Evolutionary conservation across 2,329 filamentous ascomycete species (phyloP).

Genomic region (Aspergillus hortae): DNA sequence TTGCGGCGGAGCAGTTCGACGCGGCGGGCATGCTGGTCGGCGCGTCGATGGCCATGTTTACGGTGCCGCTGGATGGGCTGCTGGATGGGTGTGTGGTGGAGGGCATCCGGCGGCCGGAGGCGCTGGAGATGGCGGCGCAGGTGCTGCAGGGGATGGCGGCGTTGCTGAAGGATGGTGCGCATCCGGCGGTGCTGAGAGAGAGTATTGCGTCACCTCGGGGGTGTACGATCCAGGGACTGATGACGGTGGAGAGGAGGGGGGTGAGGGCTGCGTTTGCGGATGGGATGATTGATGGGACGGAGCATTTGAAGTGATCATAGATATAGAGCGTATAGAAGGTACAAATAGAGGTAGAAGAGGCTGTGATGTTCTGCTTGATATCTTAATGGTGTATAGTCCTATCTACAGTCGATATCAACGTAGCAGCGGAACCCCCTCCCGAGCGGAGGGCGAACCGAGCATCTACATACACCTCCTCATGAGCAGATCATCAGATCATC

Average conservation of each 20-base stretch:
- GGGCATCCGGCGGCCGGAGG: conserved; percentile 58
- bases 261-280: conserved; percentile 54
- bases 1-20: conserved; percentile 53
- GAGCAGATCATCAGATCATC: neutral
- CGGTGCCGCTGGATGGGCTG: conserved; percentile 58
- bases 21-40: conserved; percentile 57
- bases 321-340: conserved; percentile 1
- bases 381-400: no score
- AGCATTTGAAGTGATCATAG: conserved; percentile 23
- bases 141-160: conserved; percentile 57
- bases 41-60: conserved; percentile 58
- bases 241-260: conserved; percentile 56
- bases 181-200: conserved; percentile 59
- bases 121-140: conserved; percentile 60
- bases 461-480: neutral
- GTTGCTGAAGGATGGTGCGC: conserved; percentile 56
- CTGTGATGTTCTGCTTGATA: neutral
- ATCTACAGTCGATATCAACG: no score
- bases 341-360: neutral
- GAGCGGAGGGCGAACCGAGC: conserved; percentile 4
- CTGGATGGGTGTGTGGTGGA: conserved; percentile 61
- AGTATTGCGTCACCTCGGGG: conserved; percentile 61
- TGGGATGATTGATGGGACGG: conserved; percentile 41
- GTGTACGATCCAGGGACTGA: conserved; percentile 59
- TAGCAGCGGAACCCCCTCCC: conserved; percentile 6